phyloP scores from a whole-genome alignment of 1,284 basidiomycete genomes.

The Porogramme epimiltina region DNA sequence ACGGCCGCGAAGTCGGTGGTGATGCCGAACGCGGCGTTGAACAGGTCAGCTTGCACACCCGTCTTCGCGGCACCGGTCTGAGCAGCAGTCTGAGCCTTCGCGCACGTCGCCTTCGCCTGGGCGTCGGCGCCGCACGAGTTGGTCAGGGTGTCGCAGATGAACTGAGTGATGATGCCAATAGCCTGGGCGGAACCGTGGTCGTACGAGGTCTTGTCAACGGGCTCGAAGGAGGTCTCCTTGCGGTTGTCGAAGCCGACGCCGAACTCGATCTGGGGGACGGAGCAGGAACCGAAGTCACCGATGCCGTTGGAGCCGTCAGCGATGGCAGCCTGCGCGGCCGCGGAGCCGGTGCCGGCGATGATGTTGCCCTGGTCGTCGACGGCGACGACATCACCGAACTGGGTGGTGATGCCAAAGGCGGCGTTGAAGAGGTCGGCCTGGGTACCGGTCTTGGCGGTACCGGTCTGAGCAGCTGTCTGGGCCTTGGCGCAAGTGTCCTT shows the following conservation, averaged over 20 bases:
- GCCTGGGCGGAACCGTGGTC: constrained; percentile 55
- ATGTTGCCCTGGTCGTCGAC: constrained; percentile 31
- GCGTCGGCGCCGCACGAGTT: constrained; percentile 55
- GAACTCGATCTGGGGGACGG: constrained; percentile 61
- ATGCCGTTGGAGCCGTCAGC: constrained; percentile 21
- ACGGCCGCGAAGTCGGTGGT: constrained; percentile 34
- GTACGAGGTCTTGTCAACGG: constrained; percentile 44
- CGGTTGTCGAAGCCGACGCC: constrained; percentile 58
- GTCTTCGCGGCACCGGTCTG: constrained; percentile 42
- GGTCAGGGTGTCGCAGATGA: constrained; percentile 56
- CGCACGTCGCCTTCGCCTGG: constrained; percentile 53
- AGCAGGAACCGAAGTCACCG: constrained; percentile 57
- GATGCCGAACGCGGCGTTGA: constrained; percentile 59
- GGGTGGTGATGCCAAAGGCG: constrained; percentile 48
- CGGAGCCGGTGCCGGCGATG: constrained; percentile 16
- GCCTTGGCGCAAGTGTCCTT: constrained; percentile 50
- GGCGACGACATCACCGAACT: constrained; percentile 29
- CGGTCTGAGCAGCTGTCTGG: constrained; percentile 43
- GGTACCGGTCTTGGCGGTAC: constrained; percentile 46
- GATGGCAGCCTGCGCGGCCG: constrained; percentile 1
- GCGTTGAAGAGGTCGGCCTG: constrained; percentile 64
- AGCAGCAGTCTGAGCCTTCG: constrained; percentile 44
- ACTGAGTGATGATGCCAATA: constrained; percentile 54
- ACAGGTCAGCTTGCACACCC: constrained; percentile 58
- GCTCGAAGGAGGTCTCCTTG: constrained; percentile 58